A percentile compares a stretch with the other conserved stretches of the same genome.
phyloP scores from a whole-genome alignment of 805 yeast species.

The Candida railenensis region DNA sequence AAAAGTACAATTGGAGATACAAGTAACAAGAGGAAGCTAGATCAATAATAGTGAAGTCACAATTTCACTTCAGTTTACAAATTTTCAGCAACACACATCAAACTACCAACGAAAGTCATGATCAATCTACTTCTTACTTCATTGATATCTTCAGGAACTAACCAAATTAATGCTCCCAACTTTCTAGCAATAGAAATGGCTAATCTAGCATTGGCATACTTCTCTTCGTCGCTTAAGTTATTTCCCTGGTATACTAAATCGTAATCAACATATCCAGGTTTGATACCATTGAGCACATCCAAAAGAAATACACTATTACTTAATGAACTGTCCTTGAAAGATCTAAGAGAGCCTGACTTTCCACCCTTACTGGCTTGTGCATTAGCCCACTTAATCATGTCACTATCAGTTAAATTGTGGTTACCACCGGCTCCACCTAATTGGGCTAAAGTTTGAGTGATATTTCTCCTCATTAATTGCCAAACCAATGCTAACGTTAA shows the following conservation, averaged over 20 bases:
- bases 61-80: constrained; percentile 11
- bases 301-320: constrained; percentile 78
- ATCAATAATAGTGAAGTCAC: too few relatives aligned
- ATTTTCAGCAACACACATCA: constrained; percentile 57
- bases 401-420: constrained; percentile 62
- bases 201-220: constrained; percentile 90
- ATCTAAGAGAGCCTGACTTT: constrained; percentile 66
- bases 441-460: constrained; percentile 74
- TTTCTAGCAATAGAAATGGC: constrained; percentile 99
- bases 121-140: constrained; percentile 94
- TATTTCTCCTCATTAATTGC: constrained; percentile 98
- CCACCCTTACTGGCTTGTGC: constrained; percentile 85
- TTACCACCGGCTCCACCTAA: constrained; percentile 73
- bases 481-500: constrained; percentile 91
- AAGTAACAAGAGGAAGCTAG: too few relatives aligned
- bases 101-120: constrained; percentile 90
- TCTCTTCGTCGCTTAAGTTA: constrained; percentile 68
- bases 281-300: constrained; percentile 88
- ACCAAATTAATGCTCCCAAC: constrained; percentile 95
- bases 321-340: constrained; percentile 79
- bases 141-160: constrained; percentile 98
- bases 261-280: constrained; percentile 97
- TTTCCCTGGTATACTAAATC: constrained; percentile 79
- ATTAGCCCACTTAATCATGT: constrained; percentile 93
- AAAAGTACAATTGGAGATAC: too few relatives aligned